A percentile compares a stretch with the other conserved stretches of the same genome.
These are phyloP conservation scores for Ceratocystis smalleyi DNA, from an alignment of 2,329 filamentous ascomycete genomes.

Conservation along the genomic window DNA sequence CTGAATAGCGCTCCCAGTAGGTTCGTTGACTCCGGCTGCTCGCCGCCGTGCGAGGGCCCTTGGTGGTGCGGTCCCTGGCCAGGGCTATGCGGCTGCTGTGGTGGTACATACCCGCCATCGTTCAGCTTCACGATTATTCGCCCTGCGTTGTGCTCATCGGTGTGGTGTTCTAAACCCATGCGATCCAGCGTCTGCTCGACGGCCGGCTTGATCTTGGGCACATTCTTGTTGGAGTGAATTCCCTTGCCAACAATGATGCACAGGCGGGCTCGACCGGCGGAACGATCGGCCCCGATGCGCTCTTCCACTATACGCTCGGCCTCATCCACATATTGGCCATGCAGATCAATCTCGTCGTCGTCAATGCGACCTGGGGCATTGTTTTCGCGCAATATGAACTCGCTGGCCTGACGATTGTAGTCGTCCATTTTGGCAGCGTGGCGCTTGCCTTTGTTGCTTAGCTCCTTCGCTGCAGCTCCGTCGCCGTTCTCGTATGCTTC, in stretches of 20 bases:
- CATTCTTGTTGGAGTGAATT: conserved; percentile 64
- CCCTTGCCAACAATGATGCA: conserved; percentile 95
- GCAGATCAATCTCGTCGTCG: conserved; percentile 77
- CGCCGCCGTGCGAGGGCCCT: conserved; percentile 18
- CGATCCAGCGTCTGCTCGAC: conserved; percentile 78
- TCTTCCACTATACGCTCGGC: conserved; percentile 80
- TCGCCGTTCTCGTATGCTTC: conserved; percentile 74
- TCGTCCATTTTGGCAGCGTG: conserved; percentile 74
- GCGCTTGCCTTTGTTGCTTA: conserved; percentile 70
- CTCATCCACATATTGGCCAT: conserved; percentile 82
- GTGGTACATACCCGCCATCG: conserved; percentile 46
- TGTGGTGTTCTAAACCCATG: conserved; percentile 64
- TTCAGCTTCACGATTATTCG: conserved; percentile 77
- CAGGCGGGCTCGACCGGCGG: conserved; percentile 61
- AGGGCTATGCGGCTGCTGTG: conserved; percentile 26
- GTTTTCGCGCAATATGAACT: conserved; percentile 92
- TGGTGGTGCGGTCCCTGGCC: conserved; percentile 18
- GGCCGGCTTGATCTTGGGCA: conserved; percentile 91
- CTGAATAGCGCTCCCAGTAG: conserved; percentile 13
- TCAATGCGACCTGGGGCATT: conserved; percentile 62
- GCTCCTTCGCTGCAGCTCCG: conserved; percentile 63
- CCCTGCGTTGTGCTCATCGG: conserved; percentile 69
- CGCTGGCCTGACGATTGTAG: conserved; percentile 80
- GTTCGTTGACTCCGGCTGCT: conserved; percentile 29
- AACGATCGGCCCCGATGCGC: conserved; percentile 63